Percentiles rank a stretch among this genome's conserved stretches.
Conservation (phyloP, 257 asterid species). For the Nicotiana benthamiana region DNA sequence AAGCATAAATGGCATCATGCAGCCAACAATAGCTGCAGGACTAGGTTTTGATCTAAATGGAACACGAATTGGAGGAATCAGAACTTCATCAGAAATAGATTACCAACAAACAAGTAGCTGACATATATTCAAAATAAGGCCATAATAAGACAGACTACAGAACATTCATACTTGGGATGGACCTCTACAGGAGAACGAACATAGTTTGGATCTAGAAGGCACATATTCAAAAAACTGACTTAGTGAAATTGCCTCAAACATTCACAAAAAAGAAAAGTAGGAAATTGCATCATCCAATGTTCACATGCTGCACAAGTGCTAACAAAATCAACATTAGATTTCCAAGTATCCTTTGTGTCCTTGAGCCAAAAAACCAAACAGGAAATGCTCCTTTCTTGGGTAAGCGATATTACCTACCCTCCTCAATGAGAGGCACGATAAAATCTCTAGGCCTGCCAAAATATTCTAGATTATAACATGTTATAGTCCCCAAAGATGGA, state of each 20-base stretch:
- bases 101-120: not conserved
- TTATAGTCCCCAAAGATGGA: not conserved
- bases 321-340: no score
- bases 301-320: not conserved
- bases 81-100: not conserved
- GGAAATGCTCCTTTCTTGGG: not conserved
- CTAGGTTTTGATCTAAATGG: constrained; percentile 66
- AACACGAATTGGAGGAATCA: not conserved
- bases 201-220: not conserved
- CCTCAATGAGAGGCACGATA: not conserved
- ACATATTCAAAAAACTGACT: not conserved
- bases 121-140: not conserved
- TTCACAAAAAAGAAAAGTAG: not conserved
- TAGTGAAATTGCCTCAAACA: not conserved
- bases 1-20: constrained; percentile 95
- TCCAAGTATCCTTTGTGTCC: no score
- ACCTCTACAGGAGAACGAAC: not conserved
- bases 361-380: not conserved
- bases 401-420: not conserved
- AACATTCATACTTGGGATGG: not conserved
- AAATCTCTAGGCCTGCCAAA: not conserved
- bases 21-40: constrained; percentile 80
- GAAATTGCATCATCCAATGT: not conserved
- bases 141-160: no score
- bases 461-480: not conserved